These are phyloP conservation scores for Saccharomycopsis guyanensis DNA, from an alignment of 805 yeast species.

Conservation along the genomic window DNA sequence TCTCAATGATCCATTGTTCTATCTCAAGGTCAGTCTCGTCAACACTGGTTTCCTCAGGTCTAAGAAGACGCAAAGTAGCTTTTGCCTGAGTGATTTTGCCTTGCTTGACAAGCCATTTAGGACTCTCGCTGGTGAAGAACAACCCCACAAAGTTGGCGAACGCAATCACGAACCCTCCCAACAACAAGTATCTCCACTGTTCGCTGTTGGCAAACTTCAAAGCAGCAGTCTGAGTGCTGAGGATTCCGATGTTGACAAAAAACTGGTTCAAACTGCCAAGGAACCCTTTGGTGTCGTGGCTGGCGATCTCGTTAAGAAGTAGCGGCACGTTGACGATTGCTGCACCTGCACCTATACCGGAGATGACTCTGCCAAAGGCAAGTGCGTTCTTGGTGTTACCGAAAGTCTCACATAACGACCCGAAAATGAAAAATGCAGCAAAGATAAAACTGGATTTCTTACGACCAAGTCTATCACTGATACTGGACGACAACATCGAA, in stretches of 20 bases:
- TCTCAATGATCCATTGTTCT: constrained; percentile 23
- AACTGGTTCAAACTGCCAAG: constrained; percentile 90
- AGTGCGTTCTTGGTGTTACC: constrained; percentile 38
- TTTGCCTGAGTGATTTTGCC: constrained; percentile 40
- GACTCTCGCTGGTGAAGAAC: constrained; percentile 59
- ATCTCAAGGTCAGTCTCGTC: constrained; percentile 26
- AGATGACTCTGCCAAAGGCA: constrained; percentile 61
- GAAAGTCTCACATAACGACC: constrained; percentile 53
- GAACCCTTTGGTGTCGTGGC: constrained; percentile 58
- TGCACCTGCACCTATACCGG: constrained; percentile 84
- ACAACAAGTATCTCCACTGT: constrained; percentile 67
- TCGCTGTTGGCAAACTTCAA: constrained; percentile 53
- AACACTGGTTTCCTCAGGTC: constrained; percentile 23
- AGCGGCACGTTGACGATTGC: constrained; percentile 82
- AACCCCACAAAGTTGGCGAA: constrained; percentile 37
- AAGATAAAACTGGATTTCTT: constrained; percentile 44
- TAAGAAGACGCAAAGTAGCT: constrained; percentile 29
- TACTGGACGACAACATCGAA: constrained; percentile 56
- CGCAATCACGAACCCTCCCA: constrained; percentile 54
- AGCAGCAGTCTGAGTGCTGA: constrained; percentile 71
- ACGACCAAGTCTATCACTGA: constrained; percentile 65
- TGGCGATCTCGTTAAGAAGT: constrained; percentile 73
- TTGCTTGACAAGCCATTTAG: constrained; percentile 64
- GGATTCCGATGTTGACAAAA: constrained; percentile 76
- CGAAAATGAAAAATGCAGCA: constrained; percentile 45